Evolutionary conservation across 441 rosid genomes (phyloP).

Genomic region (Populus hybrid): DNA sequence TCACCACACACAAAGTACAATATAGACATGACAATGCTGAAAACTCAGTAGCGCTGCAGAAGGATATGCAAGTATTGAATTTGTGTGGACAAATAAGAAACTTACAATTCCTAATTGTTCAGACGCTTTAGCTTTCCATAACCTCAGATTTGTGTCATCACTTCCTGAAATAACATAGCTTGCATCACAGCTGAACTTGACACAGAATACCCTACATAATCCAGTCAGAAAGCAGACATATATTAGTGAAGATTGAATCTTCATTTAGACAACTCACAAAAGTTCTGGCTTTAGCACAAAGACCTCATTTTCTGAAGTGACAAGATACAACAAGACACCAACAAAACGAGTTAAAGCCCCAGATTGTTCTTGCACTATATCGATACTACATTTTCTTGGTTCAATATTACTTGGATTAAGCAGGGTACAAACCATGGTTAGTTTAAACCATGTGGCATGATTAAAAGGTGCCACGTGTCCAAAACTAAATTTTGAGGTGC

Average conservation of each 20-base stretch:
- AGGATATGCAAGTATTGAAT: neutral
- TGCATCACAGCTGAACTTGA: constrained; percentile 88
- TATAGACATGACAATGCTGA: neutral
- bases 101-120: constrained; percentile 97
- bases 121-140: constrained; percentile 97
- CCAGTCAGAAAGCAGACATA: constrained; percentile 9
- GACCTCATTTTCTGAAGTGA: neutral
- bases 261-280: neutral
- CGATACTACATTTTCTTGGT: neutral
- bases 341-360: neutral
- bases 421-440: neutral
- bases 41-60: neutral
- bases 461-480: neutral
- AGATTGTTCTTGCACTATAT: neutral
- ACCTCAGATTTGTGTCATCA: constrained; percentile 88
- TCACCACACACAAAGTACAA: neutral
- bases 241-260: neutral
- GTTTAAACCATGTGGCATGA: neutral
- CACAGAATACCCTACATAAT: constrained; percentile 75
- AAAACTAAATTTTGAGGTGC: neutral
- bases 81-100: constrained; percentile 16
- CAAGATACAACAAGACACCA: neutral
- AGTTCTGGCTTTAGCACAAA: neutral
- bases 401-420: neutral
- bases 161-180: constrained; percentile 88